Conservation (phyloP, 108 stramenopile genomes). For the Schizochytrium sp. region DNA sequence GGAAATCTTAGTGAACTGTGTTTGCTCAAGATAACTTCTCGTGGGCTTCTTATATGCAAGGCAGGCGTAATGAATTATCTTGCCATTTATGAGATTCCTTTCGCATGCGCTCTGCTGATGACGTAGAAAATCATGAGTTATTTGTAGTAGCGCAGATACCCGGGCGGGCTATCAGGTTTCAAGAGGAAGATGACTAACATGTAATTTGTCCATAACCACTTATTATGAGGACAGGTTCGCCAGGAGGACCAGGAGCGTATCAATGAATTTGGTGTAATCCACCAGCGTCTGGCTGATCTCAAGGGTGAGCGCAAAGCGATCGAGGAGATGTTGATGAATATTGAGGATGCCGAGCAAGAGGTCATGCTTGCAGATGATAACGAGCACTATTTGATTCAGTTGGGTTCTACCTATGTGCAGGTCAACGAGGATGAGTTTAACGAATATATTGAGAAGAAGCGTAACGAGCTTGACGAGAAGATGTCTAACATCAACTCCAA, state of each 20-base stretch:
- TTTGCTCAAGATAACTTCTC: too few species aligned
- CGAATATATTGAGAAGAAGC: constrained; percentile 59
- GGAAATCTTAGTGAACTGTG: too few species aligned
- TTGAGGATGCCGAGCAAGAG: constrained; percentile 54
- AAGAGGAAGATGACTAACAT: too few species aligned
- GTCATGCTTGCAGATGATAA: constrained; percentile 55
- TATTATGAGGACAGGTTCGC: constrained; percentile 8
- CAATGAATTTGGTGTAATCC: constrained; percentile 56
- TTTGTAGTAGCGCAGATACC: too few species aligned
- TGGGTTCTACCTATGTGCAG: constrained; percentile 24
- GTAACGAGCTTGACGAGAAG: constrained; percentile 3
- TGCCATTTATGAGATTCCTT: too few species aligned
- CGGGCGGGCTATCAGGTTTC: too few species aligned
- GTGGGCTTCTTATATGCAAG: too few species aligned
- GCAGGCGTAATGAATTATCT: too few species aligned
- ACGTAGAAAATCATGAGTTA: too few species aligned
- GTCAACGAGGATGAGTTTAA: constrained; percentile 58
- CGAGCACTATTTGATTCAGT: constrained; percentile 17
- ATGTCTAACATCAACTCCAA: neutral
- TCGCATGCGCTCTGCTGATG: too few species aligned
- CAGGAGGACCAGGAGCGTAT: constrained; percentile 57
- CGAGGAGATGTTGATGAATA: constrained; percentile 36
- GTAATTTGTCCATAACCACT: too few species aligned
- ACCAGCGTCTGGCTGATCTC: constrained; percentile 46
- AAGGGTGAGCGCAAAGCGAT: constrained; percentile 20